phyloP scores from a whole-genome alignment of 139 green algal species.

The Closterium sp. region DNA sequence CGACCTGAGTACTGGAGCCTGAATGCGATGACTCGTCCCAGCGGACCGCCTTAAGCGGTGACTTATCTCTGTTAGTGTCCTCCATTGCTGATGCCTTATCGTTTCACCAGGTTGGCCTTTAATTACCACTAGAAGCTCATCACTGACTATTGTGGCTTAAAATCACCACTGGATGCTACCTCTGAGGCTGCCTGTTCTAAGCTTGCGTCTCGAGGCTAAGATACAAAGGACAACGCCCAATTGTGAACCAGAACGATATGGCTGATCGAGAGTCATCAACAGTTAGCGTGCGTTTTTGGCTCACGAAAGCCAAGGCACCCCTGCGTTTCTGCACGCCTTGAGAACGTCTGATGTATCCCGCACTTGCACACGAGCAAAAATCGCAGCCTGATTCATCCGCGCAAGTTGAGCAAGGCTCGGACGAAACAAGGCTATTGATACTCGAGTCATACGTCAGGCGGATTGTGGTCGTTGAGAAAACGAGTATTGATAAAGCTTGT shows the following conservation, averaged over 20 bases:
- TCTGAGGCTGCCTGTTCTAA: no score
- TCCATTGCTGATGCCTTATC: background rate
- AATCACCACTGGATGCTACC: background rate
- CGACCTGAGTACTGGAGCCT: background rate
- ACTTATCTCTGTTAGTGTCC: background rate
- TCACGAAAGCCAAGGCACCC: background rate
- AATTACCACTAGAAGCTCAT: background rate
- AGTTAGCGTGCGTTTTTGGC: background rate
- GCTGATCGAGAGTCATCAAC: background rate
- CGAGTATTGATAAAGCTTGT: no score
- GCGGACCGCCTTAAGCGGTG: background rate
- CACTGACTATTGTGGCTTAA: background rate
- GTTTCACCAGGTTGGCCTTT: background rate
- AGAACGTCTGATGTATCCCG: background rate
- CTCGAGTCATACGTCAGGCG: background rate
- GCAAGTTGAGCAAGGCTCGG: background rate
- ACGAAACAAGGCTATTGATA: background rate
- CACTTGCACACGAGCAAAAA: background rate
- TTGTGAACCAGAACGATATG: no score
- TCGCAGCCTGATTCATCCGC: background rate
- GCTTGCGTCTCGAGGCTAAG: no score
- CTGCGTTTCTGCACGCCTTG: background rate
- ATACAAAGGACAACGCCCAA: no score
- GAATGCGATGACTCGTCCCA: background rate
- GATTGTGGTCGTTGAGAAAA: background rate